Evolutionary conservation across 306 rosid species (phyloP).

Genomic region (Comarum palustre): DNA sequence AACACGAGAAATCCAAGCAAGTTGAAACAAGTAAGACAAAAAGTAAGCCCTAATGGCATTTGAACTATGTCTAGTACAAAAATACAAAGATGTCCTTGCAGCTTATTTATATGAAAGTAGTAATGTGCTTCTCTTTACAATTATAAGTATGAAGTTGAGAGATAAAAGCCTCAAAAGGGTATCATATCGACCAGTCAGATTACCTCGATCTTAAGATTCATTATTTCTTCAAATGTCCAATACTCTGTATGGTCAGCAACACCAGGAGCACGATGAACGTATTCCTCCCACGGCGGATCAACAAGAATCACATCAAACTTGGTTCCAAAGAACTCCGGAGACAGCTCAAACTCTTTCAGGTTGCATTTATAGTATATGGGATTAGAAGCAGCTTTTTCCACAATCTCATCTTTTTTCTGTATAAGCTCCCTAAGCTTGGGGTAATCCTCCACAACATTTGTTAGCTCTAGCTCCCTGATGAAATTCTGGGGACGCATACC

Average conservation of each 20-base stretch:
- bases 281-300: constrained; percentile 99
- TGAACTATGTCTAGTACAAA: constrained; percentile 2
- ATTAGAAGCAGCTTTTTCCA: constrained; percentile 66
- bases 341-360: constrained; percentile 84
- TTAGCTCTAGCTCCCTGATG: constrained; percentile 95
- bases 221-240: constrained; percentile 98
- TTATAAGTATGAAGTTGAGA: background rate
- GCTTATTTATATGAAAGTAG: background rate
- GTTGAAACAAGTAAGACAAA: constrained; percentile 14
- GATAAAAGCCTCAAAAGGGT: background rate
- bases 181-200: constrained; percentile 12
- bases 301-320: constrained; percentile 98
- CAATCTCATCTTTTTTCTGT: constrained; percentile 98
- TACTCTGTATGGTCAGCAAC: constrained; percentile 95
- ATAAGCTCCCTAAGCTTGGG: constrained; percentile 98
- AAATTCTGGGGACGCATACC: constrained; percentile 99
- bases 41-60: constrained; percentile 14
- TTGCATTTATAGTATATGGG: constrained; percentile 83
- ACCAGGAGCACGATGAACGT: constrained; percentile 98
- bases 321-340: constrained; percentile 93
- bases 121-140: constrained; percentile 11
- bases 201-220: constrained; percentile 98
- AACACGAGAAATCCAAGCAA: constrained; percentile 26
- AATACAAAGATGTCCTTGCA: constrained; percentile 13
- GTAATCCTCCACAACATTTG: constrained; percentile 94